Evolutionary conservation across 225 moss, liverwort and hornwort species (phyloP).

Genomic region (Marchantia polymorpha): DNA sequence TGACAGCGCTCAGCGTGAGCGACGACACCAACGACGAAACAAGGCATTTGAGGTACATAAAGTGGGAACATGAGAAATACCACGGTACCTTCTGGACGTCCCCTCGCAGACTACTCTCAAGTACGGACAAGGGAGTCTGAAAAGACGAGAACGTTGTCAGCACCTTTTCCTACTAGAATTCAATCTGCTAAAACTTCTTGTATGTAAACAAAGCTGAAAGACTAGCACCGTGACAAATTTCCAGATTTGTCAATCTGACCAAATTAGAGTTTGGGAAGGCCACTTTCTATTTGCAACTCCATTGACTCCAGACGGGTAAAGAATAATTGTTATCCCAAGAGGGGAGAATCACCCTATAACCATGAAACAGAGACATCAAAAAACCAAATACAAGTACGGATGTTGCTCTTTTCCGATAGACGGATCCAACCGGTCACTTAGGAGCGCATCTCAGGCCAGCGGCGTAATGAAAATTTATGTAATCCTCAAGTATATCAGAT

Average conservation of each 20-base stretch:
- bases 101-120: conserved; percentile 76
- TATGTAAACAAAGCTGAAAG: neutral
- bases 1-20: no score
- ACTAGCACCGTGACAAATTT: neutral
- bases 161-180: neutral
- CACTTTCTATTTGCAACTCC: neutral
- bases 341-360: neutral
- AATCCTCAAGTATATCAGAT: neutral
- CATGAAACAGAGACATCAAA: neutral
- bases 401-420: neutral
- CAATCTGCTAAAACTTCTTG: no score
- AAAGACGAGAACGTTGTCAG: neutral
- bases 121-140: conserved; percentile 75
- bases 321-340: neutral
- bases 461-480: conserved; percentile 5
- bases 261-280: neutral
- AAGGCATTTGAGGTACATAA: neutral
- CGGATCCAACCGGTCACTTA: neutral
- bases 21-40: no score
- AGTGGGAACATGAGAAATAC: neutral
- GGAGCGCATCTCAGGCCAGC: conserved; percentile 8
- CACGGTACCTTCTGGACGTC: conserved; percentile 61
- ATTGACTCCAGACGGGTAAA: neutral
- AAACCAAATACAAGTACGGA: neutral
- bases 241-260: neutral